Evolutionary conservation across 768 basidiomycete genomes (phyloP), one percentile per base, ranked within the genome.

Genomic region (Podaxis sp.): DNA sequence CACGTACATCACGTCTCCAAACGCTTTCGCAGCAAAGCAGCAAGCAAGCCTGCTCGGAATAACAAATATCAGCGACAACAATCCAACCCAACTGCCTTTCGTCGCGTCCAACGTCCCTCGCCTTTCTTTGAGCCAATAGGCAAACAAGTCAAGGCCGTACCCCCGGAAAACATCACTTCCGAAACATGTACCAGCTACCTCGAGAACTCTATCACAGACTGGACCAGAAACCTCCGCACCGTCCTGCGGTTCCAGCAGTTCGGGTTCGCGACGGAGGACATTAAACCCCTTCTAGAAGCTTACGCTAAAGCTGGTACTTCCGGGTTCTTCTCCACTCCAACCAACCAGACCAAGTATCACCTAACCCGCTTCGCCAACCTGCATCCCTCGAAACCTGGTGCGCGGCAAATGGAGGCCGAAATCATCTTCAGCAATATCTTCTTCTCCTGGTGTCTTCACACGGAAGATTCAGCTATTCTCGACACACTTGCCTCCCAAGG

Each of bases 401-500:
- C 21, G 9, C 52, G 52, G 2, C 59, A 36, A 18, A 35, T 44
- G 11, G 59, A 54, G 3, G 59, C 59, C 0, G 52, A 61, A 38
- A 55, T 61, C 32, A 61, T 32, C 2, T 54, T 55, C 46, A 53
- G 50, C 42, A 61, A 48, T 16, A 55, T 61, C 23, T 61, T 61
- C 28, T 61, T 61, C 18, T 54, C 59, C 7, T 61, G 59, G 57
- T 10, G 18, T 25, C 38, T 13, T 9, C 7, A 44, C 32, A 40
- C 21, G 9, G 18, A 36, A 25, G 54, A 40, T 27, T 55, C 54
- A 2, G 40, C 32, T 18, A 11, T 54, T 7, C 59, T 54, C 42
- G 27, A 52, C 28, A 6, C 16, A 0, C 42, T 55, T 23, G 44
- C 40, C 14, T n/a, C 44, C 3, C n/a, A 47, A n/a, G 38, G 11